A percentile compares a stretch with the other conserved stretches of the same genome.
phyloP scores from a whole-genome alignment of 129 eudicot species.

The Pseudognaphalium luteoalbum region DNA sequence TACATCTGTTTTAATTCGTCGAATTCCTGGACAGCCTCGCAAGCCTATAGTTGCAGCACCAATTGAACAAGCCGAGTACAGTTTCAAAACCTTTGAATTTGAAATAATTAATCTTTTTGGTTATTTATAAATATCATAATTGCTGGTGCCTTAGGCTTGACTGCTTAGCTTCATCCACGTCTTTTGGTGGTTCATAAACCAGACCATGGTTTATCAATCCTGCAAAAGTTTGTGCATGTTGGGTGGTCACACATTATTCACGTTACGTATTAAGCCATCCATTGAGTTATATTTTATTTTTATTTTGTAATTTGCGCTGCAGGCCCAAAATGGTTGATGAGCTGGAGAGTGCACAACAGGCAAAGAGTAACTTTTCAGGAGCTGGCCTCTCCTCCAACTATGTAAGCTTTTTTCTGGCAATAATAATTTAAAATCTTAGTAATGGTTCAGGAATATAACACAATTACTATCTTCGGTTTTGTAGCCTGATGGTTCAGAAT shows the following conservation, averaged over 20 bases:
- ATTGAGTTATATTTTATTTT: slow-evolving; percentile 30
- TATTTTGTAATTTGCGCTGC: slow-evolving; percentile 38
- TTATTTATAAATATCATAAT: slow-evolving; percentile 6
- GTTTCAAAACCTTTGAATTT: slow-evolving; percentile 48
- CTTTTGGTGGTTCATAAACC: slow-evolving; percentile 27
- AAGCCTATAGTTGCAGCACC: slow-evolving; percentile 90
- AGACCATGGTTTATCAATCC: slow-evolving; percentile 23
- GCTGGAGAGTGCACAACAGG: slow-evolving; percentile 49
- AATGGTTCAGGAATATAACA: not conserved
- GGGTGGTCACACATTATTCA: slow-evolving; percentile 6
- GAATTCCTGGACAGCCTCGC: slow-evolving; percentile 96
- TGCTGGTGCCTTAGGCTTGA: slow-evolving; percentile 26
- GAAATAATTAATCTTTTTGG: slow-evolving; percentile 23
- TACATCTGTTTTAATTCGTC: slow-evolving; percentile 92
- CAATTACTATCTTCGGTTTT: slow-evolving; percentile 12
- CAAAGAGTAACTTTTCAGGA: slow-evolving; percentile 53
- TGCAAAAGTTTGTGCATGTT: slow-evolving; percentile 24
- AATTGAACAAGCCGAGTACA: slow-evolving; percentile 69
- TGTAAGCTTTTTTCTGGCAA: slow-evolving; percentile 47
- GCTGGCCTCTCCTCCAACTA: slow-evolving; percentile 54
- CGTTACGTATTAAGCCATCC: slow-evolving; percentile 8
- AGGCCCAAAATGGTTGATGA: slow-evolving; percentile 59
- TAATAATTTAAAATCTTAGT: slow-evolving; percentile 1
- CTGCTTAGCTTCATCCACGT: slow-evolving; percentile 30
- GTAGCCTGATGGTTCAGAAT: slow-evolving; percentile 79